Conservation (phyloP, 164 flowering plant species). For the Magnolia officinalis region DNA sequence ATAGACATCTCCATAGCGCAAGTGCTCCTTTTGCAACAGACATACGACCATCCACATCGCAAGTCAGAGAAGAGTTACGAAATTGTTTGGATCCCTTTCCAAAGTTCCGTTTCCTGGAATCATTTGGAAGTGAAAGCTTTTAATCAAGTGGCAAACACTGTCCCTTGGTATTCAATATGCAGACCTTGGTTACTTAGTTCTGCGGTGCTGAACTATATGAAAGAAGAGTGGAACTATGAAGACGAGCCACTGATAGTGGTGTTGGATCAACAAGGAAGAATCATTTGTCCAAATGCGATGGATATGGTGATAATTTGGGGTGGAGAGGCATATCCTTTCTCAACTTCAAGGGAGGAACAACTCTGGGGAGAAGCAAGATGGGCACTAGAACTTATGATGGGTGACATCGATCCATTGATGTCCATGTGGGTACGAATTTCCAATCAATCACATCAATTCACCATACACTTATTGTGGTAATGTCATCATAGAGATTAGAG, state of each 20-base stretch:
- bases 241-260: conserved; percentile 63
- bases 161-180: conserved; percentile 65
- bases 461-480: not conserved
- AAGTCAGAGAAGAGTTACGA: conserved; percentile 33
- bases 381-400: conserved; percentile 42
- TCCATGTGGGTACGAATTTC: conserved; percentile 43
- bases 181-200: conserved; percentile 51
- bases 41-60: conserved; percentile 27
- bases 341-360: conserved; percentile 51
- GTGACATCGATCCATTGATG: conserved; percentile 40
- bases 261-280: conserved; percentile 49
- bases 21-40: conserved; percentile 47
- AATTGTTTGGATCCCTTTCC: conserved; percentile 69
- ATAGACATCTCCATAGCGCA: conserved; percentile 47
- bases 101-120: conserved; percentile 44
- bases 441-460: not conserved
- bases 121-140: conserved; percentile 32
- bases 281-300: conserved; percentile 51
- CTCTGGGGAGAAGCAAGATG: conserved; percentile 59
- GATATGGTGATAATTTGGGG: conserved; percentile 79
- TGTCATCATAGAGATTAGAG: not conserved
- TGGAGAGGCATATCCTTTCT: conserved; percentile 63
- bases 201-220: conserved; percentile 39
- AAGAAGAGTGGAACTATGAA: conserved; percentile 42
- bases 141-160: conserved; percentile 36